These are phyloP conservation scores for Eleusine indica DNA, from an alignment of 176 grass and related monocot species.

Conservation along the genomic window DNA sequence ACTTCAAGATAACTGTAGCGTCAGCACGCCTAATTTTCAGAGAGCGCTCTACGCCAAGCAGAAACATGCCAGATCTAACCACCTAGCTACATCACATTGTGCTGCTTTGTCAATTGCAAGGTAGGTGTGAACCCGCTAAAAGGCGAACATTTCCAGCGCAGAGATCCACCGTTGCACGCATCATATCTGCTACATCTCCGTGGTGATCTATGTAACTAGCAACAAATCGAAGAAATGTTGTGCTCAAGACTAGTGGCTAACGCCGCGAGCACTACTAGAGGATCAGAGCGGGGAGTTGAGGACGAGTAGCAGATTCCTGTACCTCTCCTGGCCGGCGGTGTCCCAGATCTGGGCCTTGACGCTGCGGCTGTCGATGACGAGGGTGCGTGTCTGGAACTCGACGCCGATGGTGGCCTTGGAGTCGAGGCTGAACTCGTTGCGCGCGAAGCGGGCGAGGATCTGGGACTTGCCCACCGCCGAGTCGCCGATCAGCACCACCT, in stretches of 20 bases:
- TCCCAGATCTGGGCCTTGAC: slow-evolving; percentile 86
- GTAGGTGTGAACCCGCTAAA: slow-evolving; percentile 26
- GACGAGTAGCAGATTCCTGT: not conserved
- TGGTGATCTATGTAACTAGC: slow-evolving; percentile 7
- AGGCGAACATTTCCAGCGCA: not conserved
- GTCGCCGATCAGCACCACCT: slow-evolving; percentile 68
- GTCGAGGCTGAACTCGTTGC: slow-evolving; percentile 97
- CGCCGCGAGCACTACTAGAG: not conserved
- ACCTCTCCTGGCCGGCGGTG: slow-evolving; percentile 83
- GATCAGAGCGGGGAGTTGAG: not conserved
- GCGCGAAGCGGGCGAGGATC: slow-evolving; percentile 59
- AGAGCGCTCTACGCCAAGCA: not conserved
- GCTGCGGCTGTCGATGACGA: slow-evolving; percentile 56
- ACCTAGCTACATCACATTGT: not conserved
- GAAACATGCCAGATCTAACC: slow-evolving; percentile 33
- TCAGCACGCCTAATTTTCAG: not conserved
- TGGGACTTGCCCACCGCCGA: slow-evolving; percentile 66
- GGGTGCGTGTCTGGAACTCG: slow-evolving; percentile 74
- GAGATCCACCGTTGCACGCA: slow-evolving; percentile 28
- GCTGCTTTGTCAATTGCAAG: not conserved
- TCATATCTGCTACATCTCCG: not conserved
- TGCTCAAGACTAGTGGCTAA: not conserved
- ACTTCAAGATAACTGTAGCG: not conserved
- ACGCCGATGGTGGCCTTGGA: slow-evolving; percentile 98
- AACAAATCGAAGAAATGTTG: not conserved